phyloP scores from a whole-genome alignment of 371 early-diverging fungal genomes.

The Sporodiniella umbellata region DNA sequence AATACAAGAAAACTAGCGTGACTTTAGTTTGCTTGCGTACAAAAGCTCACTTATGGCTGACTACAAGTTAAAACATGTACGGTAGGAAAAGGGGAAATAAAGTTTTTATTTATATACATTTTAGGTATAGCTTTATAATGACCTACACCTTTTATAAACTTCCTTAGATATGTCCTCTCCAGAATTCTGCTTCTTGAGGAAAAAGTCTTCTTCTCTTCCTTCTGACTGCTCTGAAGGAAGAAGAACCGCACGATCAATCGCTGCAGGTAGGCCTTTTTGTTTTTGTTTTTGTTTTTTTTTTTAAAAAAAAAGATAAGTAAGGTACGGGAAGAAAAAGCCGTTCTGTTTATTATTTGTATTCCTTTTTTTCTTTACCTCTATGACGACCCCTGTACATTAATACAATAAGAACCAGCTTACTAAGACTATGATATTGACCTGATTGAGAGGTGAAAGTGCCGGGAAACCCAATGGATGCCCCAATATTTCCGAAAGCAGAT shows the following conservation, averaged over 20 bases:
- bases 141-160: constrained; percentile 18
- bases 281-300: no score
- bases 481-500: constrained; percentile 46
- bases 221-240: constrained; percentile 40
- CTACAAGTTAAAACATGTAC: no score
- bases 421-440: constrained; percentile 33
- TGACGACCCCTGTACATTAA: constrained; percentile 50
- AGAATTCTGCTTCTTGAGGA: constrained; percentile 17
- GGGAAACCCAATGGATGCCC: constrained; percentile 41
- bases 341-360: neutral
- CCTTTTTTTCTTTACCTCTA: constrained; percentile 25
- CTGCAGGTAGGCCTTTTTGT: constrained; percentile 41
- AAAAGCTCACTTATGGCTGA: no score
- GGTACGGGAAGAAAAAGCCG: neutral
- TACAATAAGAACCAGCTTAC: constrained; percentile 38
- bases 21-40: no score
- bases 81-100: no score
- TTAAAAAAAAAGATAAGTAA: no score
- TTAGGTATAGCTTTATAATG: no score
- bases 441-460: constrained; percentile 31
- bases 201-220: constrained; percentile 17
- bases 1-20: neutral
- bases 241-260: constrained; percentile 47
- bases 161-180: neutral
- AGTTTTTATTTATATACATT: no score